Evolutionary conservation across 305 asterid species (phyloP).

Genomic region (Caryopteris hybrid): DNA sequence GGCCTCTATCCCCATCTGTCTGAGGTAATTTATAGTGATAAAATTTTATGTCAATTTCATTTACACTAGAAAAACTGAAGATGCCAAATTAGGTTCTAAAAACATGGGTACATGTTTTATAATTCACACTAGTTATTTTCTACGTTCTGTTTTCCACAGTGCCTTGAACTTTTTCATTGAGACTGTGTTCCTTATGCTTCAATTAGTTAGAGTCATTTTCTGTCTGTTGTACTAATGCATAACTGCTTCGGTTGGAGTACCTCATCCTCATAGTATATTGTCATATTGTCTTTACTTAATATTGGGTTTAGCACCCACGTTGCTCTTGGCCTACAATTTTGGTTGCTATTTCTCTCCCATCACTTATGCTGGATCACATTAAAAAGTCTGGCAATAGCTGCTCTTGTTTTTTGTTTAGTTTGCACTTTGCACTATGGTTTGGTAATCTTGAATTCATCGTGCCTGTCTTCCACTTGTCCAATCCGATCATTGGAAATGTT

Average conservation of each 20-base stretch:
- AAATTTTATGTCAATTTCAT: not conserved
- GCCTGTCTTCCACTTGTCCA: not conserved
- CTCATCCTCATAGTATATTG: not conserved
- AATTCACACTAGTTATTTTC: too few species aligned
- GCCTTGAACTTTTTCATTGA: slow-evolving; percentile 2
- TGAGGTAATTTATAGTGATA: slow-evolving; percentile 38
- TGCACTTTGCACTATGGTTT: not conserved
- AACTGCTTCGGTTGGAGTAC: not conserved
- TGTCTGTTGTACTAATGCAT: slow-evolving; percentile 19
- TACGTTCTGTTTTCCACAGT: not conserved
- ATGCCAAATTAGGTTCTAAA: not conserved
- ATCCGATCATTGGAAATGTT: not conserved
- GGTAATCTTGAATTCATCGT: not conserved
- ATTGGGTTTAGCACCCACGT: not conserved
- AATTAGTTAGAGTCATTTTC: not conserved
- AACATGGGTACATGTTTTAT: not conserved
- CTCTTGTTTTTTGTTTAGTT: not conserved
- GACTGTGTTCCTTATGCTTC: not conserved
- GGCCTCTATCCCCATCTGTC: slow-evolving; percentile 91
- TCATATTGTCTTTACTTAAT: not conserved
- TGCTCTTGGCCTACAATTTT: not conserved
- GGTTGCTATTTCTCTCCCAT: not conserved
- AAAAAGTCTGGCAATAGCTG: not conserved
- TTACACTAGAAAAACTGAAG: not conserved
- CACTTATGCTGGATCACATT: not conserved